Evolutionary conservation across 2,329 filamentous ascomycete species (phyloP), one percentile per base, ranked within the genome.

Genomic region (Helminthosporium solani): DNA sequence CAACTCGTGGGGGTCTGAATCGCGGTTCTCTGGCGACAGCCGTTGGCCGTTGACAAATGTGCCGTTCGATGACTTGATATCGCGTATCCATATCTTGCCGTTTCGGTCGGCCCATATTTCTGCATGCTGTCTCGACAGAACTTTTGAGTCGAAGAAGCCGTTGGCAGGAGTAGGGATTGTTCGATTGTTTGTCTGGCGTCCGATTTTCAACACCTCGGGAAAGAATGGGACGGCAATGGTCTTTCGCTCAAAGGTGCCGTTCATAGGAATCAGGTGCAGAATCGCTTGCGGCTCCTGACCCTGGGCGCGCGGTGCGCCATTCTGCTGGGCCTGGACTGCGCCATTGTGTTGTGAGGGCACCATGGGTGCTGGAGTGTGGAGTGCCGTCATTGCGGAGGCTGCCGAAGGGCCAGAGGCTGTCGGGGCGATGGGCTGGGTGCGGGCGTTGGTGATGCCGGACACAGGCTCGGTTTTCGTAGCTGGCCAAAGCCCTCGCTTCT

Each of bases 41-140:
- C 94, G 85, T 44, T 87, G 83, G 16, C 90, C 90, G 63, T 99
- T 99, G 58, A 99, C 92, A 70, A 99, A 99, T 1, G 94, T 99
- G 47, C 94, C 94, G 67, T 99, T 99, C 33, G 94, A 99, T 0
- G 94, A 97, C 72, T 97, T 99, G 60, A 99, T 88, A 72, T 99
- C 94, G 47, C 91, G 84, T 58, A 99, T 97, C 81, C 86, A 97
- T 34, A 99, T 87, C 67, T 96, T 95, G 42, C 91, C 91, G 51
- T 74, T 78, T 52, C 88, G 85, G 43, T 88, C 85, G 12, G 94
- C 90, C 84, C 90, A 97, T 30, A 99, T 87, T 69, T 99, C 94
- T 28, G 94, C 94, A 70, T 99, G 94, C 67, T 96, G 90, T 60
- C 94, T 82, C 31, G 94, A 97, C 19, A 99, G 80, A 20, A 99